These are phyloP conservation scores for Paraphaeosphaeria sporulosa DNA, from an alignment of 2,329 filamentous ascomycete genomes.

Conservation along the genomic window DNA sequence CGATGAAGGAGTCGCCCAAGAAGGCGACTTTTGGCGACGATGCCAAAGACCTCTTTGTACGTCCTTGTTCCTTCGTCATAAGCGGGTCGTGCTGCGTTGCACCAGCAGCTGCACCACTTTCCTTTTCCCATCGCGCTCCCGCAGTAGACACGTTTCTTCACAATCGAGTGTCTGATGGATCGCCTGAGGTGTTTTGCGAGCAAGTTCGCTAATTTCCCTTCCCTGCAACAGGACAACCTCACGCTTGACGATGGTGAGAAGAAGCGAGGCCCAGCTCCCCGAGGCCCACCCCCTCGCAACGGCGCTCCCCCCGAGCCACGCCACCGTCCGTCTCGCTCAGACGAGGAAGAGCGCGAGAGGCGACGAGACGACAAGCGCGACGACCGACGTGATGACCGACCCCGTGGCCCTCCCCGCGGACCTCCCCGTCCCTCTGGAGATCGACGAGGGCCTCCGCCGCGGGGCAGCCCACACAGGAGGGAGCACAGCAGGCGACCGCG, in stretches of 20 bases:
- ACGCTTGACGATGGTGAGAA: slow-evolving; percentile 68
- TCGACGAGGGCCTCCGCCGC: slow-evolving; percentile 38
- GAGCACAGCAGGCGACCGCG: slow-evolving; percentile 62
- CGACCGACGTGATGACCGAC: slow-evolving; percentile 3
- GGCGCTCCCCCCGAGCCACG: slow-evolving; percentile 55
- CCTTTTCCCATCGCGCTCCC: not conserved
- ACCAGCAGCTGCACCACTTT: slow-evolving; percentile 13
- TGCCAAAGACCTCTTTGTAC: slow-evolving; percentile 79
- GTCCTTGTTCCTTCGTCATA: slow-evolving; percentile 51
- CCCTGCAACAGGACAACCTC: slow-evolving; percentile 67
- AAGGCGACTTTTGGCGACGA: slow-evolving; percentile 56
- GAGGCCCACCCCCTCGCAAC: slow-evolving; percentile 53
- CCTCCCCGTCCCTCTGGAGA: slow-evolving; percentile 49
- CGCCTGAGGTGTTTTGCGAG: slow-evolving; percentile 48
- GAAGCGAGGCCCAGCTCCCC: slow-evolving; percentile 42
- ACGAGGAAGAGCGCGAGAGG: slow-evolving; percentile 60
- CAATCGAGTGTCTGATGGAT: slow-evolving; percentile 44
- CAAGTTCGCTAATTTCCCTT: slow-evolving; percentile 54
- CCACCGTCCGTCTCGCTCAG: slow-evolving; percentile 71
- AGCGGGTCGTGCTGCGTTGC: slow-evolving; percentile 26
- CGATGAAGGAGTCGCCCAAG: slow-evolving; percentile 53
- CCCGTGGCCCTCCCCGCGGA: slow-evolving; percentile 49
- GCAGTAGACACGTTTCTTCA: slow-evolving; percentile 8
- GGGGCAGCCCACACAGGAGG: slow-evolving; percentile 48
- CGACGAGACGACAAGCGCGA: slow-evolving; percentile 1